Evolutionary conservation across 768 basidiomycete genomes (phyloP).

Genomic region (Austroboletus festivus): DNA sequence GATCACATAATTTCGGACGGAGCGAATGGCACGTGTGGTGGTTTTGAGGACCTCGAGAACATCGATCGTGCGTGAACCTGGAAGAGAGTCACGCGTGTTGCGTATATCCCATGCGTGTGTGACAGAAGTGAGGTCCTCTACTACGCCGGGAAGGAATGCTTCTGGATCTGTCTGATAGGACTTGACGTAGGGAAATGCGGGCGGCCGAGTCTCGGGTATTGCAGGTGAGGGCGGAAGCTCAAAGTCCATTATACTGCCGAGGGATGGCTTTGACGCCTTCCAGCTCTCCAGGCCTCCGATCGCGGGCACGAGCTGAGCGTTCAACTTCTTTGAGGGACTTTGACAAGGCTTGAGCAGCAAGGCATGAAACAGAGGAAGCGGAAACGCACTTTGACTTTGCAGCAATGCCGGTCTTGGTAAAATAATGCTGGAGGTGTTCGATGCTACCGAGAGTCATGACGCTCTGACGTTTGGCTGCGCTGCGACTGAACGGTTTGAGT

Average conservation of each 20-base stretch:
- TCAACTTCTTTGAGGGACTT: constrained; percentile 47
- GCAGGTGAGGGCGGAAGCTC: constrained; percentile 70
- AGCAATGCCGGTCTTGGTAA: constrained; percentile 81
- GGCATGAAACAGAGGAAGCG: not conserved
- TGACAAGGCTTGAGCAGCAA: constrained; percentile 10
- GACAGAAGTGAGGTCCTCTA: constrained; percentile 68
- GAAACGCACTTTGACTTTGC: constrained; percentile 66
- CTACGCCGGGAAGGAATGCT: constrained; percentile 69
- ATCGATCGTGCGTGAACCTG: constrained; percentile 40
- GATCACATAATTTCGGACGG: constrained; percentile 79
- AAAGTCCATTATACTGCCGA: constrained; percentile 46
- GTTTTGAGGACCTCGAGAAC: constrained; percentile 71
- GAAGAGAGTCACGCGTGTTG: constrained; percentile 4
- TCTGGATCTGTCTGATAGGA: constrained; percentile 74
- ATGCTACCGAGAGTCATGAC: constrained; percentile 96
- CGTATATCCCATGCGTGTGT: constrained; percentile 61
- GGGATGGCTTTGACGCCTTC: constrained; percentile 37
- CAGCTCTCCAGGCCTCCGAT: constrained; percentile 58
- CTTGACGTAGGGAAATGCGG: constrained; percentile 53
- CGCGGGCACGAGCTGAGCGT: constrained; percentile 70
- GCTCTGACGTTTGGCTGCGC: constrained; percentile 89
- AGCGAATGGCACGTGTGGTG: constrained; percentile 78
- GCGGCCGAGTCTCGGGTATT: constrained; percentile 44
- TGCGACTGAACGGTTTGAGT: constrained; percentile 82
- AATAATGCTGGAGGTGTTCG: constrained; percentile 93